These are phyloP conservation scores for Chenopodium quinoa DNA, from an alignment of 148 eudicot species.

Conservation along the genomic window DNA sequence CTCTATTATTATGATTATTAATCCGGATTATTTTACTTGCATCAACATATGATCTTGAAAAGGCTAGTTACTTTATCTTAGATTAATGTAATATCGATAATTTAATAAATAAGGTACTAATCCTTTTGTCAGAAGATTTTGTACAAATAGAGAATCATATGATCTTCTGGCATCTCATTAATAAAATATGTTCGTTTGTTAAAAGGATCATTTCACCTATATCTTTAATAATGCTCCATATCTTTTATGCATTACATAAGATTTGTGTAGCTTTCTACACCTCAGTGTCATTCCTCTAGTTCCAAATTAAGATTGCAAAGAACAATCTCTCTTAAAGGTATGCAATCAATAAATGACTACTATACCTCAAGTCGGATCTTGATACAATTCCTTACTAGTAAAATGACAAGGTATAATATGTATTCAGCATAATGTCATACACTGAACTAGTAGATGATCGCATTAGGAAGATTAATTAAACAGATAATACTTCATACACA, in stretches of 20 bases:
- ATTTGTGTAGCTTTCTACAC: neutral
- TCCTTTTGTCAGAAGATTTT: neutral
- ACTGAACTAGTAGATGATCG: no score
- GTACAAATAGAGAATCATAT: neutral
- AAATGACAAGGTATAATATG: no score
- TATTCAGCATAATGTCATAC: no score
- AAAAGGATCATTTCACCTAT: no score
- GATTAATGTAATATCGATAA: neutral
- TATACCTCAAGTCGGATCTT: no score
- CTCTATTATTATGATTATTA: neutral
- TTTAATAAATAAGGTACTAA: neutral
- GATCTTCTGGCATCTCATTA: neutral
- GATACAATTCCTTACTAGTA: no score
- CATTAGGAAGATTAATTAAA: no score
- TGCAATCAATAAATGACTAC: no score
- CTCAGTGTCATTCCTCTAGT: neutral
- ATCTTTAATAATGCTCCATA: no score
- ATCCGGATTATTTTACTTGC: neutral
- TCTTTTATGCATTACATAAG: no score
- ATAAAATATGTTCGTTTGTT: no score
- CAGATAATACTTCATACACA: no score
- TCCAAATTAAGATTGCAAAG: neutral
- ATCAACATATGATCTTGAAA: neutral
- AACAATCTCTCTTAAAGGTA: neutral
- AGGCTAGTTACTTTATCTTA: constrained; percentile 11